Evolutionary conservation across 1,284 basidiomycete genomes (phyloP).

Genomic region (Rhizoctonia solani): DNA sequence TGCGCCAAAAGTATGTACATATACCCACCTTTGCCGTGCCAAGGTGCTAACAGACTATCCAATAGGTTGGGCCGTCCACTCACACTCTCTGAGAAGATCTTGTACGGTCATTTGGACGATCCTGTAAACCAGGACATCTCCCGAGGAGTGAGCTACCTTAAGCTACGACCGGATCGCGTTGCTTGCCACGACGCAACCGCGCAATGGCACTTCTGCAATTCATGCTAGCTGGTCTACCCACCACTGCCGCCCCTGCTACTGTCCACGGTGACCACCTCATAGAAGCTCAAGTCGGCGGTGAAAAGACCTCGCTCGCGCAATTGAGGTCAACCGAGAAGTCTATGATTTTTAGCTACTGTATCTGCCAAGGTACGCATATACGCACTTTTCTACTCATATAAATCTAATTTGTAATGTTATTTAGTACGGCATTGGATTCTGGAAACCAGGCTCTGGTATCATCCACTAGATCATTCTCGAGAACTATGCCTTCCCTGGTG

Average conservation of each 20-base stretch:
- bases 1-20: conserved; percentile 66
- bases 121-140: conserved; percentile 86
- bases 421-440: conserved; percentile 89
- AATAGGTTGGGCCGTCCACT: conserved; percentile 92
- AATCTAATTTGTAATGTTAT: conserved; percentile 2
- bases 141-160: conserved; percentile 90
- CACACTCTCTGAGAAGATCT: conserved; percentile 97
- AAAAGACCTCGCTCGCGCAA: conserved; percentile 91
- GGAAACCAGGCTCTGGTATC: conserved; percentile 94
- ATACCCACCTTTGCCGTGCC: not conserved
- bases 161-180: conserved; percentile 95
- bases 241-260: conserved; percentile 95
- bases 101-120: conserved; percentile 98
- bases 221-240: conserved; percentile 99
- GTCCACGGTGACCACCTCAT: conserved; percentile 99
- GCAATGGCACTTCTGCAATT: conserved; percentile 99
- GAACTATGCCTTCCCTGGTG: conserved; percentile 91
- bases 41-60: conserved; percentile 28
- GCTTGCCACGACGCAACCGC: conserved; percentile 99
- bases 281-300: conserved; percentile 94
- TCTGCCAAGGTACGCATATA: conserved; percentile 87
- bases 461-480: conserved; percentile 99
- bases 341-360: conserved; percentile 99
- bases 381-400: not conserved
- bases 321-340: conserved; percentile 97